Evolutionary conservation across 1,284 basidiomycete genomes (phyloP).

Genomic region (Leccinum fuscescens): DNA sequence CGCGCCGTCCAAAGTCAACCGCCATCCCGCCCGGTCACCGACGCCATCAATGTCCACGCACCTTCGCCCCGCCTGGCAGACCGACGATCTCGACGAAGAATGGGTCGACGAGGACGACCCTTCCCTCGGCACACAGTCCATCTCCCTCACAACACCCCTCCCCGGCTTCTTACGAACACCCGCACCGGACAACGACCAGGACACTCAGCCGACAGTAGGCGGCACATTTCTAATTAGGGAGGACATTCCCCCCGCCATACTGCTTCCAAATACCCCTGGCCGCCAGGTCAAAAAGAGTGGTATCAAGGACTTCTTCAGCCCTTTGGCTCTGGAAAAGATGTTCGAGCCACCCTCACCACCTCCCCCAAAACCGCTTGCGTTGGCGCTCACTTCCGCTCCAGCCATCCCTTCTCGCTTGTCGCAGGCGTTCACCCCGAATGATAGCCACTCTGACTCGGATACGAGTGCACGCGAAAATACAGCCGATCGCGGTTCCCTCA

Average conservation of each 20-base stretch:
- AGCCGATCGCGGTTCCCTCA: slow-evolving; percentile 10
- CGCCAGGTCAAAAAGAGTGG: slow-evolving; percentile 53
- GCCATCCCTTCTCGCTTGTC: slow-evolving; percentile 37
- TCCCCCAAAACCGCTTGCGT: slow-evolving; percentile 23
- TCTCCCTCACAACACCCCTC: slow-evolving; percentile 63
- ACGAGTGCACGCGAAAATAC: slow-evolving; percentile 4
- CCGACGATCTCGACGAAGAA: slow-evolving; percentile 75
- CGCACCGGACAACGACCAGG: slow-evolving; percentile 34
- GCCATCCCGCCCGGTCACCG: neutral
- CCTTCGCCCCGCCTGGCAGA: slow-evolving; percentile 68
- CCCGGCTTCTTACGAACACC: slow-evolving; percentile 49
- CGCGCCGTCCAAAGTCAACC: slow-evolving; percentile 7
- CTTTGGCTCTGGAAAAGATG: slow-evolving; percentile 81
- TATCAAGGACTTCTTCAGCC: slow-evolving; percentile 83
- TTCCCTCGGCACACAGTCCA: slow-evolving; percentile 43
- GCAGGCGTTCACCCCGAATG: slow-evolving; percentile 32
- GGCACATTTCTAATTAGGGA: slow-evolving; percentile 84
- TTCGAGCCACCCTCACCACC: slow-evolving; percentile 87
- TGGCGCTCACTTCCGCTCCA: slow-evolving; percentile 31
- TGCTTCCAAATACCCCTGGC: slow-evolving; percentile 65
- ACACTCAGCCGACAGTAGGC: slow-evolving; percentile 32
- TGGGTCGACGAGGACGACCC: slow-evolving; percentile 61
- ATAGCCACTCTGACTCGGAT: slow-evolving; percentile 29
- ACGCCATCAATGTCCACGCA: slow-evolving; percentile 14
- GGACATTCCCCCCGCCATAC: slow-evolving; percentile 53